Percentiles rank a stretch among this genome's conserved stretches.
These are phyloP conservation scores for Fraxinus angustifolia DNA, from an alignment of 305 asterid genomes.

Conservation along the genomic window DNA sequence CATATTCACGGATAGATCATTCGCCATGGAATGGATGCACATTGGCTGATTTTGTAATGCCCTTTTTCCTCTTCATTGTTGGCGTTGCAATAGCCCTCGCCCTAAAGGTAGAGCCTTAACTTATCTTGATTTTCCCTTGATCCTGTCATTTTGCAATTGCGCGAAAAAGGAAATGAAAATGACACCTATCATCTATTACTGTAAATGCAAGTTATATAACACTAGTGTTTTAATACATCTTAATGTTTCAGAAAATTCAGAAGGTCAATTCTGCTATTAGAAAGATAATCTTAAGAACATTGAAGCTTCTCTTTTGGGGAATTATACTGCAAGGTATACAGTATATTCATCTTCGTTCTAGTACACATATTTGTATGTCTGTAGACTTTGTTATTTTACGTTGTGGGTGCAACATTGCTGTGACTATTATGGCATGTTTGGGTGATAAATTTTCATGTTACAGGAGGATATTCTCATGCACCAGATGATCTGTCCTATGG, in stretches of 20 bases:
- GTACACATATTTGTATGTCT: neutral
- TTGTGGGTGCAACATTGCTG: neutral
- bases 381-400: neutral
- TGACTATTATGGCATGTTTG: neutral
- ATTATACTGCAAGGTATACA: constrained; percentile 67
- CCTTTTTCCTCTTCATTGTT: constrained; percentile 77
- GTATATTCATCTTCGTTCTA: neutral
- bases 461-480: constrained; percentile 91
- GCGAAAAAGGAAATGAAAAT: neutral
- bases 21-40: constrained; percentile 98
- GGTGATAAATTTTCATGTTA: neutral
- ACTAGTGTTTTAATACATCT: neutral
- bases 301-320: constrained; percentile 89
- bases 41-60: constrained; percentile 84
- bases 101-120: constrained; percentile 49
- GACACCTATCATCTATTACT: neutral
- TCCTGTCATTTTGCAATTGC: neutral
- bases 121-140: neutral
- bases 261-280: constrained; percentile 44
- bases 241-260: constrained; percentile 53
- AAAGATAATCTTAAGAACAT: constrained; percentile 61
- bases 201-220: neutral
- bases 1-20: constrained; percentile 66
- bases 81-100: constrained; percentile 90
- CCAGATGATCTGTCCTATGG: constrained; percentile 58